Conservation (phyloP, 805 yeast species). For the Tetrapisispora pingtungensis region DNA sequence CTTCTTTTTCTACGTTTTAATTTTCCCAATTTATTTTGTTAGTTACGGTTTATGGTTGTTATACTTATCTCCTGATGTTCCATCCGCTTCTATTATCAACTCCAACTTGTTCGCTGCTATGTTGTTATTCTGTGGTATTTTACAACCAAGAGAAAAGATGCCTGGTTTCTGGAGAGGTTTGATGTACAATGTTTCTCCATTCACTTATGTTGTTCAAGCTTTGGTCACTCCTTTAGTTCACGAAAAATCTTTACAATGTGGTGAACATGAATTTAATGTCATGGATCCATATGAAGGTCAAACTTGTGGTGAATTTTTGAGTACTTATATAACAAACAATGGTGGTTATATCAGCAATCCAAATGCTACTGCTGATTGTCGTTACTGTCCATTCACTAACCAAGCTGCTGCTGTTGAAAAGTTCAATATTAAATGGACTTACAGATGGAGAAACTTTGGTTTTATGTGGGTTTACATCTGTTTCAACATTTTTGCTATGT, state of each 20-base stretch:
- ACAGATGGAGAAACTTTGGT: constrained; percentile 62
- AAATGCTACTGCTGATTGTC: constrained; percentile 43
- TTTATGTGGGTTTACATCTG: constrained; percentile 38
- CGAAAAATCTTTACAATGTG: constrained; percentile 31
- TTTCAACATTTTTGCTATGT: constrained; percentile 35
- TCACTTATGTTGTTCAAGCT: constrained; percentile 38
- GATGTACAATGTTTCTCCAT: constrained; percentile 38
- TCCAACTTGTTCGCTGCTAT: constrained; percentile 43
- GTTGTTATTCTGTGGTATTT: constrained; percentile 45
- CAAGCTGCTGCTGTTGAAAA: constrained; percentile 51
- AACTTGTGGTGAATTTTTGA: constrained; percentile 40
- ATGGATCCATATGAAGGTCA: constrained; percentile 38
- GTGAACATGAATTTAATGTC: constrained; percentile 28
- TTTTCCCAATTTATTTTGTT: constrained; percentile 42
- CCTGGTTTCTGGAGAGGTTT: constrained; percentile 41
- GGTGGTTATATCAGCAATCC: constrained; percentile 39
- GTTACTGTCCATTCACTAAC: constrained; percentile 44
- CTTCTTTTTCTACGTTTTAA: constrained; percentile 37
- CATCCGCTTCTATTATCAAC: constrained; percentile 34
- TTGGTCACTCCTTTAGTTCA: constrained; percentile 34
- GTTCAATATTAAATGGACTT: constrained; percentile 32
- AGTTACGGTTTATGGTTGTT: constrained; percentile 46
- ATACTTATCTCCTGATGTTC: constrained; percentile 36
- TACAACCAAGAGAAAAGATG: constrained; percentile 35
- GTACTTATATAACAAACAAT: constrained; percentile 25